These are phyloP conservation scores for Aphanomyces astaci DNA, from an alignment of 352 stramenopile species.

Conservation along the genomic window DNA sequence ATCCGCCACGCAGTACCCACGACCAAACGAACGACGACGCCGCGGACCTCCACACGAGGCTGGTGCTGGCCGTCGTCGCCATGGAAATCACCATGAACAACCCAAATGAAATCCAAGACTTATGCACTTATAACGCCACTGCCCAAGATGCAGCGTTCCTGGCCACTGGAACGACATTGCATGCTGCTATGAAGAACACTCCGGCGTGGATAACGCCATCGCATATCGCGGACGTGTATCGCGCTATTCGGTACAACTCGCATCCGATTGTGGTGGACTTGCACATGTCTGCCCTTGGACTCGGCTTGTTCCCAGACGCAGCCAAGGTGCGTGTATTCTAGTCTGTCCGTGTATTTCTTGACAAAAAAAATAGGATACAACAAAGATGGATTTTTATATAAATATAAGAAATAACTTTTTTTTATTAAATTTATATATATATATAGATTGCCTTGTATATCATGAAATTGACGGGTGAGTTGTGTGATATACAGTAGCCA, in stretches of 20 bases:
- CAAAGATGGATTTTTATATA: too few species aligned
- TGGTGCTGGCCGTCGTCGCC: background rate
- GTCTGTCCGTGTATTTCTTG: too few species aligned
- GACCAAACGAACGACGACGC: background rate
- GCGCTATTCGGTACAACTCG: constrained; percentile 12
- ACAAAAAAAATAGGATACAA: too few species aligned
- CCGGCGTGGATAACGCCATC: background rate
- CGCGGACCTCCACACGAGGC: background rate
- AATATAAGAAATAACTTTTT: too few species aligned
- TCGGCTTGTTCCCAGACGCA: constrained; percentile 17
- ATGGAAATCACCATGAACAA: constrained; percentile 18
- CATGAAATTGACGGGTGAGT: too few species aligned
- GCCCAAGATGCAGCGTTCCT: background rate
- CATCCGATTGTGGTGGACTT: constrained; percentile 17
- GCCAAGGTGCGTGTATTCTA: too few species aligned
- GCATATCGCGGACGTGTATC: background rate
- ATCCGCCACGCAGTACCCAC: too few species aligned
- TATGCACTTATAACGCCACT: background rate
- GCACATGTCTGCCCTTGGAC: background rate
- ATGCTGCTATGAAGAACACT: background rate
- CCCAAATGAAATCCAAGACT: background rate
- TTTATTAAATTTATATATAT: too few species aligned
- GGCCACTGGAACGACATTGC: background rate
- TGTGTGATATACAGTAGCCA: too few species aligned
- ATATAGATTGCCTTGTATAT: too few species aligned